Evolutionary conservation across 805 yeast genomes (phyloP), one percentile per base, ranked within the genome.

Genomic region (Metschnikowia dekortorum): DNA sequence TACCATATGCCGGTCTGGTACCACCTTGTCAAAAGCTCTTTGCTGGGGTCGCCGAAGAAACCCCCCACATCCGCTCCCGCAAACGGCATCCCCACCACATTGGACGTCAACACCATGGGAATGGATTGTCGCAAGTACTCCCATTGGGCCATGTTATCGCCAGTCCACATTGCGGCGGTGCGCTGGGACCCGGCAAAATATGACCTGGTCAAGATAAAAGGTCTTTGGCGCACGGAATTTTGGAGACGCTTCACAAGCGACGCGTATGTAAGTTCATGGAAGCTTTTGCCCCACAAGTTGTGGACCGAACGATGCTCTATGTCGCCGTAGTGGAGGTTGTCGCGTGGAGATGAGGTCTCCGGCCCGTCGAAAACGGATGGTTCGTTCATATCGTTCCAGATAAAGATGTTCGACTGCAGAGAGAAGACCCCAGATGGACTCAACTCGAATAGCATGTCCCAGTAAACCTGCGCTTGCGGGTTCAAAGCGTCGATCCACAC

Each of bases 361-460:
- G 98, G 96, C 2, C 98, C 99, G 58, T 85, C 81, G 64, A 94
- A 94, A 5, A 94, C 85, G 0, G 97, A 89, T 1, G 98, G 97
- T 69, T 94, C 99, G 68, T 87, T 89, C 99, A 94, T 94, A 66
- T 94, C 99, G 67, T 92, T 94, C 99, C 99, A 94, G 16, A 94
- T 71, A 61, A 85, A 85, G 43, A 89, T 66, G 61, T 94, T 94
- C 11, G 78, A 71, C 8, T 85, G 78, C 79, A 80, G 47, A 3
- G 62, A 66, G 55, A 73, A 56, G 41, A 71, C 69, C 42, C 53
- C 51, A 39, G 63, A 61, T 1, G 67, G 61, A 4, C 74, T 63
- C 50, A 75, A 73, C 26, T 62, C 63, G 60, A 79, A 82, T 44
- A 81, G 75, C 2, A 66, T 53, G 44, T 69, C 70, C 97, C 97